These are phyloP conservation scores for Botrytis sinoallii DNA, from an alignment of 2,329 filamentous ascomycete species.

Conservation along the genomic window DNA sequence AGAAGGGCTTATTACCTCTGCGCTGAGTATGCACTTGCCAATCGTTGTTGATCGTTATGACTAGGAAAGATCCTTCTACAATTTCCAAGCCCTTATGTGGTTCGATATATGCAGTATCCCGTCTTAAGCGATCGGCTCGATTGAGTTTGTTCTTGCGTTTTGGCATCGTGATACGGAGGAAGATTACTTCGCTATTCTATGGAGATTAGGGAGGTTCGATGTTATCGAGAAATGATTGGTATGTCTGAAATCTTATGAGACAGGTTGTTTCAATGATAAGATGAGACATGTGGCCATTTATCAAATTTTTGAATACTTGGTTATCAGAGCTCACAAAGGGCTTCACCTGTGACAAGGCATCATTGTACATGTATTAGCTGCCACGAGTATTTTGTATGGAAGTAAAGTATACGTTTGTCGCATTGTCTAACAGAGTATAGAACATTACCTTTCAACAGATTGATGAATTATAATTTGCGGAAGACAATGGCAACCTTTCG, in stretches of 20 bases:
- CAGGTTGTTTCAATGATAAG: neutral
- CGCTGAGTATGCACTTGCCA: neutral
- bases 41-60: neutral
- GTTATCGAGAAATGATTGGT: neutral
- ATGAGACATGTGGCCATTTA: no score
- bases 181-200: neutral
- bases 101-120: neutral
- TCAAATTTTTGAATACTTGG: neutral
- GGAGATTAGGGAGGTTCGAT: neutral
- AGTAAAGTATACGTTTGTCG: fast-evolving
- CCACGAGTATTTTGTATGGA: neutral
- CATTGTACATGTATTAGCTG: neutral
- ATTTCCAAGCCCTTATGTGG: neutral
- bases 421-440: neutral
- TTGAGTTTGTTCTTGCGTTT: neutral
- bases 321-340: neutral
- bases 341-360: neutral
- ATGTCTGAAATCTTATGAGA: neutral
- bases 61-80: neutral
- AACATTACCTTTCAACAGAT: neutral
- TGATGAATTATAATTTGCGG: neutral
- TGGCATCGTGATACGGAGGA: neutral
- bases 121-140: neutral
- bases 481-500: neutral
- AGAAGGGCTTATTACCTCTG: neutral